Conservation (phyloP, 495 filamentous ascomycete genomes). For the Lophiotrema nucula region DNA sequence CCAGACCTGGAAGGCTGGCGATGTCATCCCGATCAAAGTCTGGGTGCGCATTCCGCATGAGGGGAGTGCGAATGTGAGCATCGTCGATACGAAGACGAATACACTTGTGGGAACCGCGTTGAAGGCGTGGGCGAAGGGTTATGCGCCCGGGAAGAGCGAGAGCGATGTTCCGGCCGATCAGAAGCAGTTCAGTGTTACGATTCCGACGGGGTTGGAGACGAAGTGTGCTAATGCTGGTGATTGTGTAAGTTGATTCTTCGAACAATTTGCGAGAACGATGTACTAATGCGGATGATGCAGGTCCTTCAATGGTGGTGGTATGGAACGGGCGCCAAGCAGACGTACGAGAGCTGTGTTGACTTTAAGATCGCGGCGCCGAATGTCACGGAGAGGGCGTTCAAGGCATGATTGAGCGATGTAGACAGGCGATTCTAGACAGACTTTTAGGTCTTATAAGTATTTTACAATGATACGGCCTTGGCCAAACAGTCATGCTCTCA, state of each 20-base stretch:
- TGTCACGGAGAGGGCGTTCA: not conserved
- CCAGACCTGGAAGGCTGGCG: slow-evolving; percentile 23
- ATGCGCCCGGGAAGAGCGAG: slow-evolving; percentile 23
- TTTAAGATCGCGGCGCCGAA: slow-evolving; percentile 18
- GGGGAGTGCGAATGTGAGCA: slow-evolving; percentile 31
- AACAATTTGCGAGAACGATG: not conserved
- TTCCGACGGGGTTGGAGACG: slow-evolving; percentile 22
- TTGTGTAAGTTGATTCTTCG: slow-evolving; percentile 20
- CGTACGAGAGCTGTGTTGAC: slow-evolving; percentile 32
- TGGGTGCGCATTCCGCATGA: slow-evolving; percentile 32
- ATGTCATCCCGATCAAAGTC: slow-evolving; percentile 24
- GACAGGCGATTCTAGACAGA: no score
- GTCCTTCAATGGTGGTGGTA: slow-evolving; percentile 36
- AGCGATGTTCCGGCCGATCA: slow-evolving; percentile 22
- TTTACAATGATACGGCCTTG: no score
- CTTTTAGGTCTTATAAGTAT: no score
- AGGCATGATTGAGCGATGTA: no score
- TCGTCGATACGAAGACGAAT: slow-evolving; percentile 33
- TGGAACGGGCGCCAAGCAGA: slow-evolving; percentile 29
- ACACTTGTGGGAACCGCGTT: slow-evolving; percentile 21
- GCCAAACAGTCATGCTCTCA: no score
- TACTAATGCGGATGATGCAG: slow-evolving; percentile 11
- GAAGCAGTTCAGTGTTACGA: slow-evolving; percentile 32
- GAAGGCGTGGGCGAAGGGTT: slow-evolving; percentile 29
- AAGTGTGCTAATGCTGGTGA: slow-evolving; percentile 29